Evolutionary conservation across 1,284 basidiomycete species (phyloP), one percentile per base, ranked within the genome.

Genomic region (Puccinia hordei): DNA sequence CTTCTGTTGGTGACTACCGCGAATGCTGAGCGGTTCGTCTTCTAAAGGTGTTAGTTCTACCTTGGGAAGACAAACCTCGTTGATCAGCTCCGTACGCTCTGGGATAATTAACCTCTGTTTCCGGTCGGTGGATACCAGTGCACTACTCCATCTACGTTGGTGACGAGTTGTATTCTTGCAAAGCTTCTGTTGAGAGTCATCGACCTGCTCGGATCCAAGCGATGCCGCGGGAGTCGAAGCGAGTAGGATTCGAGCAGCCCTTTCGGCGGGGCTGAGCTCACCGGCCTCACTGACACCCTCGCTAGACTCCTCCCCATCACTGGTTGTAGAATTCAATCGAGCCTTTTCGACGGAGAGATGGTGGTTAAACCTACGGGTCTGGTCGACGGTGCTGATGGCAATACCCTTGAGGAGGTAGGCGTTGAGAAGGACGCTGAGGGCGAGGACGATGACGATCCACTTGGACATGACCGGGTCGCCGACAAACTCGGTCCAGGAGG

Each of bases 391-490:
- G 19, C 85, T 84, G 38, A 83, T 87, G 0, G 89, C 88, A 81
- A 90, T 89, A 22, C 89, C 89, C 86, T 95, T 96, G 82, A 99
- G 89, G 46, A 99, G 88, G 85, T 95, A 98, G 0, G 94, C 95
- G 84, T 99, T 99, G 82, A 99, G 88, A 82, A 92, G 90, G 82
- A 99, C 91, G 82, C 92, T 94, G 83, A 96, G 89, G 2, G 91
- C 92, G 46, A 99, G 90, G 22, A 92, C 88, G 75, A 95, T 88
- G 77, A 98, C 92, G 84, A 99, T 96, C 93, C 94, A 97, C 88
- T 99, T 99, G 84, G 91, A 92, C 83, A 99, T 87, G 77, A 98
- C 90, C 0, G 96, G 96, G 85, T 99, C 96, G 44, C 94, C 94
- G 75, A 98, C 94, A 82, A 98, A 90, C n/a, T 88, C 88, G 10